Conservation (phyloP, 2,329 filamentous ascomycete genomes). For the Talaromyces piceae region DNA sequence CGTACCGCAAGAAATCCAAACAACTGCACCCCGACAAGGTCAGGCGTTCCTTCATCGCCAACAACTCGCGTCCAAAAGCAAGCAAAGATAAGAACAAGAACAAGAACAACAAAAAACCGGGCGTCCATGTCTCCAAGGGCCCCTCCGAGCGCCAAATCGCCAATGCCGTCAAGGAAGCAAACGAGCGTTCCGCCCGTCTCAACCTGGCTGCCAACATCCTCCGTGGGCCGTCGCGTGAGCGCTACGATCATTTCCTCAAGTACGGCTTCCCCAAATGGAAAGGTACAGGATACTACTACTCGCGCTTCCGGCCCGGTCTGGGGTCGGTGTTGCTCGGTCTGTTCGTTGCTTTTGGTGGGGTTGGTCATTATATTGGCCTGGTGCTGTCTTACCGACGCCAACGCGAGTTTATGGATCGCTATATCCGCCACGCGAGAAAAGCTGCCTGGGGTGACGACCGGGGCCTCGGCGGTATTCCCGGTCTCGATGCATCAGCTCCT, state of each 20-base stretch:
- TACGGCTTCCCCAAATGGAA: constrained; percentile 97
- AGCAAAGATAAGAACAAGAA: too few relatives aligned
- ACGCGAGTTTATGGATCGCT: constrained; percentile 81
- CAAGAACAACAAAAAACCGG: constrained; percentile 51
- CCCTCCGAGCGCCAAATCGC: constrained; percentile 69
- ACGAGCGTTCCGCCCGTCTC: constrained; percentile 74
- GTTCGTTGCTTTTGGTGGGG: constrained; percentile 76
- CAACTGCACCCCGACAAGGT: constrained; percentile 93
- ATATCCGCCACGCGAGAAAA: constrained; percentile 80
- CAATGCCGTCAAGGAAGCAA: constrained; percentile 70
- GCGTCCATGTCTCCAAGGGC: constrained; percentile 60
- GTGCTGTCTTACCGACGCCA: constrained; percentile 85
- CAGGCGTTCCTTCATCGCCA: constrained; percentile 69
- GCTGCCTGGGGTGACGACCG: constrained; percentile 84
- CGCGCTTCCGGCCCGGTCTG: constrained; percentile 81
- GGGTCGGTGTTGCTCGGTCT: constrained; percentile 75
- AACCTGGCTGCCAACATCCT: constrained; percentile 81
- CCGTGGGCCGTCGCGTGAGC: constrained; percentile 67
- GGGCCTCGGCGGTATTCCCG: constrained; percentile 59
- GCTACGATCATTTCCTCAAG: constrained; percentile 88
- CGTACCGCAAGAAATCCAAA: constrained; percentile 81
- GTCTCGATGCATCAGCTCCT: constrained; percentile 43
- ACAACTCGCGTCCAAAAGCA: constrained; percentile 56
- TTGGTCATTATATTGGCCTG: constrained; percentile 76
- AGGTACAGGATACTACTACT: constrained; percentile 97